Conservation (phyloP, 139 green algal genomes). For the Chlamydomonas sp. region DNA sequence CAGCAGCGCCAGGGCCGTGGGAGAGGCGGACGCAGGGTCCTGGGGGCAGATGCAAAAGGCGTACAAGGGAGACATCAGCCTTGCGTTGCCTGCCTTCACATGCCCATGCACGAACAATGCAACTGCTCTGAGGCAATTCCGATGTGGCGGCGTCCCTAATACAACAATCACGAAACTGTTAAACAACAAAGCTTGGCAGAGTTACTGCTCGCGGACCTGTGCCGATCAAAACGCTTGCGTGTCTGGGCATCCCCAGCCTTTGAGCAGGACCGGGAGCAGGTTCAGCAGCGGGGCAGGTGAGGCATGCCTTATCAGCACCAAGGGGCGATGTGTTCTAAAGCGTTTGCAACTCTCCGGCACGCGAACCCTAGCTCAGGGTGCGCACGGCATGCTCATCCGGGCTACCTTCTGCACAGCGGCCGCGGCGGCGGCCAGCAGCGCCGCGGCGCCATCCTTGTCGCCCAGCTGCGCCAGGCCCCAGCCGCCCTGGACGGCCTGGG, state of each 20-base stretch:
- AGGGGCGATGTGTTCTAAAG: slow-evolving; percentile 47
- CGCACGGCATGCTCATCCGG: no score
- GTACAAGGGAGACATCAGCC: not conserved
- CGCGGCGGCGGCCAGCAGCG: slow-evolving; percentile 47
- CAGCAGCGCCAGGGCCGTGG: slow-evolving; percentile 29
- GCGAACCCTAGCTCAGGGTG: slow-evolving; percentile 41
- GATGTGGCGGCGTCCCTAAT: not conserved
- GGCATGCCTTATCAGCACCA: not conserved
- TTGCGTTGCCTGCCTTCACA: not conserved
- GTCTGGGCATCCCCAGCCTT: not conserved
- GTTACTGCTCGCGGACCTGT: no score
- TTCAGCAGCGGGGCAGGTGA: slow-evolving; percentile 33
- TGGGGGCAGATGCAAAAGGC: not conserved
- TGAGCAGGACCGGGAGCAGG: slow-evolving; percentile 36
- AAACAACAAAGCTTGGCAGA: no score
- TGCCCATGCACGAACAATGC: not conserved
- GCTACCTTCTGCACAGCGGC: slow-evolving; percentile 45
- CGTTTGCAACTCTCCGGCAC: slow-evolving; percentile 25
- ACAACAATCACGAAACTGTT: not conserved
- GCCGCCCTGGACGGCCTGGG: slow-evolving; percentile 53
- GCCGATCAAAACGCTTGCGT: not conserved
- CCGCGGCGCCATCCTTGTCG: slow-evolving; percentile 25
- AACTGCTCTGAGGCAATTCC: not conserved
- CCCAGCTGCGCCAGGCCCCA: slow-evolving; percentile 61
- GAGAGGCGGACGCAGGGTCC: slow-evolving; percentile 12